Evolutionary conservation across 148 eudicot genomes (phyloP), one percentile per base, ranked within the genome.

Genomic region (Arbutus unedo): DNA sequence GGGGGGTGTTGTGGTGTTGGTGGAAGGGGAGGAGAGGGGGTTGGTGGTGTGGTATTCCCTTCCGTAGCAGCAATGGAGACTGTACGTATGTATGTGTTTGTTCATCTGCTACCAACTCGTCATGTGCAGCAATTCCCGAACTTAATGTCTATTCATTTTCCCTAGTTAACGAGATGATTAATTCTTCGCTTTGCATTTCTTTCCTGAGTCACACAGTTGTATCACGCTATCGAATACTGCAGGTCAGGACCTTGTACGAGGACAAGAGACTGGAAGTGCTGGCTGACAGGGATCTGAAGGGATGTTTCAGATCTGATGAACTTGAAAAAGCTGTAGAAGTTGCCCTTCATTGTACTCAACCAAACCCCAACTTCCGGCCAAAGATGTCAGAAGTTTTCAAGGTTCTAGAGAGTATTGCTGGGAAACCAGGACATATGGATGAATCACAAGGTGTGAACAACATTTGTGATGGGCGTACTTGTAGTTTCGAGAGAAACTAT

Each of bases 371-470:
- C 77, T 56, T 87, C 41, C 82, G 98, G 78, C 97, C 97, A 38
- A 92, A 91, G 74, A 95, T 95, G 93, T 95, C 98, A 0, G 90
- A 93, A 73, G 98, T 87, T 19, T 75, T 95, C 88, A 95, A 88
- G 82, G 85, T 91, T 64, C 70, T 95, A 48, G 98, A 91, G 87
- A 85, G 85, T 74, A 79, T 89, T 45, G 79, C 90, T 9, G 91
- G 86, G 80, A 85, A 86, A 15, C 75, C 83, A 2, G 84, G 56
- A 47, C 84, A 80, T 9, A 78, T 50, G 2, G 90, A 88, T 41
- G 93, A 90, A 73, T 44, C 88, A 48, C 91, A 89, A 68, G 85
- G 88, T 75, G 89, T 81, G 70, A 82, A 62, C 66, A 86, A 84
- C 74, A 80, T 18, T 8, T 72, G 57, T 73, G 87, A 81, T 43